phyloP scores from a whole-genome alignment of 2,329 filamentous ascomycete species.

The Blastomyces gilchristii region DNA sequence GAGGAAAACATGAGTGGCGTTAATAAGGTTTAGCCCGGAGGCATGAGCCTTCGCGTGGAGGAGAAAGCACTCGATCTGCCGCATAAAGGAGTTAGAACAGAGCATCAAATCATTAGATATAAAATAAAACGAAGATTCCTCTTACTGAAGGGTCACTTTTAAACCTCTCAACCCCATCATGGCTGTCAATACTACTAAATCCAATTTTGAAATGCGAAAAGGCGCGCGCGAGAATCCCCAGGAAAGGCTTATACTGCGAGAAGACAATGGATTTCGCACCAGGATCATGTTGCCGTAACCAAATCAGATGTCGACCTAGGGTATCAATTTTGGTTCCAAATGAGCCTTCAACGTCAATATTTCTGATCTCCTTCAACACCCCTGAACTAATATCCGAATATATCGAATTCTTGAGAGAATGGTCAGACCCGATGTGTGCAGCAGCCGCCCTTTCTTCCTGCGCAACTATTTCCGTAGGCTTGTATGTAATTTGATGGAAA shows the following conservation, averaged over 20 bases:
- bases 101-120: background rate
- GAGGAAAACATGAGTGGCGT: constrained; percentile 87
- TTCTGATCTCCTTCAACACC: constrained; percentile 68
- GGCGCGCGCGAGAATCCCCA: constrained; percentile 61
- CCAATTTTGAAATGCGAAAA: constrained; percentile 64
- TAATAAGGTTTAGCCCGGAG: constrained; percentile 81
- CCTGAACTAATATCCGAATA: constrained; percentile 66
- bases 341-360: constrained; percentile 61
- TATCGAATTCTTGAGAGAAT: constrained; percentile 44
- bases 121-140: background rate
- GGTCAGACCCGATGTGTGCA: constrained; percentile 19
- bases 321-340: constrained; percentile 90
- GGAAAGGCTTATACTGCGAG: constrained; percentile 77
- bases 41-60: constrained; percentile 82
- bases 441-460: constrained; percentile 42
- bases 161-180: constrained; percentile 63
- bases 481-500: constrained; percentile 77
- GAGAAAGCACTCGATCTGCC: constrained; percentile 65
- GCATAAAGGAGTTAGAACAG: constrained; percentile 18
- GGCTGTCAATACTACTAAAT: constrained; percentile 57
- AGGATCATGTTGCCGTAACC: constrained; percentile 73
- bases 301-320: constrained; percentile 67
- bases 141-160: constrained; percentile 54
- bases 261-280: constrained; percentile 91
- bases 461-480: constrained; percentile 61